A percentile compares a stretch with the other conserved stretches of the same genome.
phyloP scores from a whole-genome alignment of 768 basidiomycete genomes.

The Daedaleopsis sinensis region DNA sequence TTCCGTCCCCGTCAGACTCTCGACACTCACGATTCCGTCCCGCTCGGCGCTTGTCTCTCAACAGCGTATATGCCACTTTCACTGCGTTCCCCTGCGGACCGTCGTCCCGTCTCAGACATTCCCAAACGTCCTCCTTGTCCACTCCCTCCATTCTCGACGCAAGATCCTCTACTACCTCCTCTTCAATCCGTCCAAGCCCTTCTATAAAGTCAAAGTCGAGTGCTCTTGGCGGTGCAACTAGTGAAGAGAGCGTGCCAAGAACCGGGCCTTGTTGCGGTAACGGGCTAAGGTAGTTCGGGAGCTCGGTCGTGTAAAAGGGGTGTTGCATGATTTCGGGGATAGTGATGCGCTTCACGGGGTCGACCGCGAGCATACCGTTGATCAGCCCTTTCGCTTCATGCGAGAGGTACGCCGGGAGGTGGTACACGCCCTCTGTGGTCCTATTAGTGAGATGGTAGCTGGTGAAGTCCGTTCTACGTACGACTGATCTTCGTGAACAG shows the following conservation, averaged over 20 bases:
- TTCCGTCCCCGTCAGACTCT: slow-evolving; percentile 2
- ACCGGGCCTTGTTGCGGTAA: slow-evolving; percentile 82
- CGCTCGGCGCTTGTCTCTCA: slow-evolving; percentile 84
- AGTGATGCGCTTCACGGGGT: slow-evolving; percentile 94
- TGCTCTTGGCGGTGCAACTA: slow-evolving; percentile 67
- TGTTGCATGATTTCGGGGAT: slow-evolving; percentile 89
- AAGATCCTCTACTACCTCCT: slow-evolving; percentile 86
- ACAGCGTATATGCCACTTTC: slow-evolving; percentile 94
- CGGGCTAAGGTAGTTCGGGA: slow-evolving; percentile 85
- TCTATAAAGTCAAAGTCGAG: slow-evolving; percentile 87
- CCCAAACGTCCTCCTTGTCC: slow-evolving; percentile 85
- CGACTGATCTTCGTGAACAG: slow-evolving; percentile 95
- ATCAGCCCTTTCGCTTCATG: slow-evolving; percentile 80
- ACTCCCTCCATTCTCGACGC: slow-evolving; percentile 71
- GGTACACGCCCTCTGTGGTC: slow-evolving; percentile 79
- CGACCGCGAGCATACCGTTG: slow-evolving; percentile 87
- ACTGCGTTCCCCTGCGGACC: slow-evolving; percentile 89
- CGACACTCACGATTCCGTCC: slow-evolving; percentile 77
- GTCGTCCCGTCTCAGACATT: slow-evolving; percentile 79
- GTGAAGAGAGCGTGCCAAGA: slow-evolving; percentile 69
- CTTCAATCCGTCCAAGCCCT: slow-evolving; percentile 90
- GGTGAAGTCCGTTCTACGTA: slow-evolving; percentile 37
- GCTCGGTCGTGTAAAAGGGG: slow-evolving; percentile 86
- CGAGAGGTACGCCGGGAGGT: slow-evolving; percentile 81
- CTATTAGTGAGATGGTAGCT: slow-evolving; percentile 4